Base-by-base conservation (phyloP, 495 filamentous ascomycete genomes). In the Tetracladium marchalianum region DNA sequence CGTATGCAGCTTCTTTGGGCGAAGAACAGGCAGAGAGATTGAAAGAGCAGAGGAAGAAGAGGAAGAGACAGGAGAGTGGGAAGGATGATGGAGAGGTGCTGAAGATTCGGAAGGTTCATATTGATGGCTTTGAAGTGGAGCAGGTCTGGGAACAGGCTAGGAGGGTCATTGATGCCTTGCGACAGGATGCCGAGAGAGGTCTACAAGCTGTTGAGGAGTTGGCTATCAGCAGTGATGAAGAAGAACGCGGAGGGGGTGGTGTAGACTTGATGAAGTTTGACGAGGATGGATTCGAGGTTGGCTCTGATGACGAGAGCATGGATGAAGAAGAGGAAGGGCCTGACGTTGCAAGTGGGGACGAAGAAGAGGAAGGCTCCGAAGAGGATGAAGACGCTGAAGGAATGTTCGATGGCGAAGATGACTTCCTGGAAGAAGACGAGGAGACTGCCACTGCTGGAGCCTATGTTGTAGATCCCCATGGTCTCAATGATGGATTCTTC, bases 131-230 rank as follows among this genome's bases (percentile, higher is more conserved):
- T 62, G 84, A 81, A 48, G 78, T 84, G 17, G 78, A 80, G 38
- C 92, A 97, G 65, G 79, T 98, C 13, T 97, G 90, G 87, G 87
- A 95, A 59, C 92, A 98, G 65, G 87, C 87, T 5, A 81, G 75
- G 52, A 78, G 84, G 59, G 84, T 98, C 16, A 73, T 92, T 45
- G 68, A 77, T 56, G 73, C 71, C 3, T 64, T 69, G 18, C 71
- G 68, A 40, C 57, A 68, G 11, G 71, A 79, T 49, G 54, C 73
- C 9, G 71, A 82, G 44, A 59, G 66, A 22, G 69, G 66, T 41
- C 51, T 75, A 10, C 63, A 70, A 47, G 69, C 66, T 15, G 55
- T 52, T 11, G 55, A 62, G 2, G 58, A 62, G 40, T 52, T 69
- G 11, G 55, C 58, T 24, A 46, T 43, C 9, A 49, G 55, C 5